These are phyloP conservation scores for Fusarium musae DNA, from an alignment of 2,329 filamentous ascomycete genomes.

Conservation along the genomic window DNA sequence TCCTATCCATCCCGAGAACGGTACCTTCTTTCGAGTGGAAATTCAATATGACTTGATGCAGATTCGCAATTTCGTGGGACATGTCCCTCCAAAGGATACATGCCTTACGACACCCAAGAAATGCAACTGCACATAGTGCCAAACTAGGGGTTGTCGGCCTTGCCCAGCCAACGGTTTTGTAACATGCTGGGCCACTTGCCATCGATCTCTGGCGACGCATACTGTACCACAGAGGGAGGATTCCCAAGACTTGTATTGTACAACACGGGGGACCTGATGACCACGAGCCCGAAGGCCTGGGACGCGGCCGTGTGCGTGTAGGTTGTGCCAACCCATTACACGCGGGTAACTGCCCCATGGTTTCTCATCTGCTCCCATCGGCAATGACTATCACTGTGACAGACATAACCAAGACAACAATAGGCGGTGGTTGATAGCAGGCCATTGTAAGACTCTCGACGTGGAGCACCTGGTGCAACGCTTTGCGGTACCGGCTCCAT, in stretches of 20 bases:
- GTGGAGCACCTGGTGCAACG: conserved; percentile 3
- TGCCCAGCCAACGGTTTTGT: background rate
- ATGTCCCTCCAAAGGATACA: background rate
- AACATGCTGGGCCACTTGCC: conserved; percentile 5
- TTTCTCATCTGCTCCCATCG: conserved; percentile 15
- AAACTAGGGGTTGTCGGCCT: background rate
- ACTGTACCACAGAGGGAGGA: conserved; percentile 24
- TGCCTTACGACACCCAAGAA: conserved; percentile 8
- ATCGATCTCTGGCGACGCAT: conserved; percentile 21
- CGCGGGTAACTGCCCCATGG: conserved; percentile 30
- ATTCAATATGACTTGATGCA: conserved; percentile 4
- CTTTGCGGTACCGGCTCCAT: background rate
- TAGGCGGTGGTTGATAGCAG: conserved; percentile 9
- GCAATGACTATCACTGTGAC: conserved; percentile 13
- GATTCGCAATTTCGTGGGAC: conserved; percentile 2
- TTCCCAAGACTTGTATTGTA: conserved; percentile 40
- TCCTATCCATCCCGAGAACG: conserved; percentile 10
- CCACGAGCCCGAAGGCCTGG: conserved; percentile 40
- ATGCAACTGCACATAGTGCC: background rate
- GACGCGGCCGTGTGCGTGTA: conserved; percentile 40
- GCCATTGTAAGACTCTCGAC: background rate
- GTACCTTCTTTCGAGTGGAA: background rate
- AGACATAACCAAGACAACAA: conserved; percentile 12
- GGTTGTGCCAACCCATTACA: conserved; percentile 21
- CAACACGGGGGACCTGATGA: conserved; percentile 14